phyloP scores from a whole-genome alignment of 2,329 filamentous ascomycete genomes.

The Hypomyces perniciosus region DNA sequence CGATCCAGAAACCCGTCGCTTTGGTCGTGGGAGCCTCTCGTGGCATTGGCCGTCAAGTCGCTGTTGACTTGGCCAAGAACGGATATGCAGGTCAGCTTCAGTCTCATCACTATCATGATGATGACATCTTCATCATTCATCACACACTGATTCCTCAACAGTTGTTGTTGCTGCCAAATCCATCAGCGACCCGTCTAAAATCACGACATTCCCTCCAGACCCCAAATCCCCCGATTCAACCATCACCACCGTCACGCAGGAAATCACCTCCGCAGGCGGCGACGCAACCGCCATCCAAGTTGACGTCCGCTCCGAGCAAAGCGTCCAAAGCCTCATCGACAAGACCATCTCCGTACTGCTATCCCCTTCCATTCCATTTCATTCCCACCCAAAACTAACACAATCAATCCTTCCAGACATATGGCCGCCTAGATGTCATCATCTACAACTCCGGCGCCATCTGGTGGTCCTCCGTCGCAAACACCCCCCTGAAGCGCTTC shows the following conservation, averaged over 20 bases:
- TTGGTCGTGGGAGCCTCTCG: constrained; percentile 70
- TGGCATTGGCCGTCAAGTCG: constrained; percentile 75
- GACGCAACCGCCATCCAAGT: constrained; percentile 60
- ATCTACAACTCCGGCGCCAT: constrained; percentile 83
- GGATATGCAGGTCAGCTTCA: constrained; percentile 59
- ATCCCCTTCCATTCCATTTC: background rate
- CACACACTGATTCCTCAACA: constrained; percentile 24
- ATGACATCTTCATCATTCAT: background rate
- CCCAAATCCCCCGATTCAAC: constrained; percentile 71
- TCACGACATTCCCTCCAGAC: constrained; percentile 62
- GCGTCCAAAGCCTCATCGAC: constrained; percentile 54
- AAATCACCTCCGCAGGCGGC: constrained; percentile 62
- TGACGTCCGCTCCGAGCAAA: constrained; percentile 61
- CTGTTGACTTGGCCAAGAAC: constrained; percentile 66
- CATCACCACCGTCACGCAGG: constrained; percentile 71
- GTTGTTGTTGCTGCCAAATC: constrained; percentile 76
- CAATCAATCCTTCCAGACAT: constrained; percentile 31
- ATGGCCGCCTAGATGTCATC: constrained; percentile 64
- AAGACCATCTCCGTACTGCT: constrained; percentile 40
- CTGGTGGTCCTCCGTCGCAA: constrained; percentile 71
- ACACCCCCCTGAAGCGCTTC: constrained; percentile 71
- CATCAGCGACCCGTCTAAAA: constrained; percentile 54
- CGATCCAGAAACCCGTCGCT: constrained; percentile 47
- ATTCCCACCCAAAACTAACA: constrained; percentile 4
- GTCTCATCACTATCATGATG: background rate